These are phyloP conservation scores for Penicillium capsulatum DNA, from an alignment of 2,329 filamentous ascomycete genomes.

Conservation along the genomic window DNA sequence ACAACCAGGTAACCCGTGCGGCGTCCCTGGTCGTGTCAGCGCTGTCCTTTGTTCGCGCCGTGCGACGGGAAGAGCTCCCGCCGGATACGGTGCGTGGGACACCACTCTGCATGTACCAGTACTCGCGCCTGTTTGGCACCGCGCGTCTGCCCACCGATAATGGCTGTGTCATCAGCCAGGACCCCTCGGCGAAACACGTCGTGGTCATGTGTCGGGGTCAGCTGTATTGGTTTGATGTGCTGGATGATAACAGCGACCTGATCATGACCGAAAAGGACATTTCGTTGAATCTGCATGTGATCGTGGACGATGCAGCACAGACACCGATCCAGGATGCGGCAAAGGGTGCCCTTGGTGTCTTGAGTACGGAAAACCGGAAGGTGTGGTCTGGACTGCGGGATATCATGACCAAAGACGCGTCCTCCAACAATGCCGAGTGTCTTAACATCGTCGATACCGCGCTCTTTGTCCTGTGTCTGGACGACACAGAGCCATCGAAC, in stretches of 20 bases:
- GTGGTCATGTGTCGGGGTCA: constrained; percentile 92
- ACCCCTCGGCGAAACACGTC: constrained; percentile 86
- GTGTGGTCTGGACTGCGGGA: constrained; percentile 91
- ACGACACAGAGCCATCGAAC: constrained; percentile 80
- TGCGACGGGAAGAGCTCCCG: constrained; percentile 85
- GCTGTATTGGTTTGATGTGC: constrained; percentile 97
- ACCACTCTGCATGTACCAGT: constrained; percentile 97
- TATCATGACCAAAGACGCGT: constrained; percentile 76
- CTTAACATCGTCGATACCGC: constrained; percentile 94
- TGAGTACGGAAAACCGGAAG: constrained; percentile 95
- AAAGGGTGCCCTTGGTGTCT: constrained; percentile 87
- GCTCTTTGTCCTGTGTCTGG: constrained; percentile 85
- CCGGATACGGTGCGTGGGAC: constrained; percentile 80
- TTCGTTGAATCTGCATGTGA: constrained; percentile 82
- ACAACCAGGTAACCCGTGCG: constrained; percentile 92
- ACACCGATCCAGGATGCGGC: constrained; percentile 90
- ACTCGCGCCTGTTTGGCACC: constrained; percentile 90
- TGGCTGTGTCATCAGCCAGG: constrained; percentile 93
- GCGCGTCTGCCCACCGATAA: constrained; percentile 90
- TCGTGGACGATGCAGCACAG: constrained; percentile 83
- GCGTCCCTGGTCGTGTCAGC: constrained; percentile 88
- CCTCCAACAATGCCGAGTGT: constrained; percentile 92
- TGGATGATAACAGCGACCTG: constrained; percentile 88
- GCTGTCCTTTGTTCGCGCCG: constrained; percentile 85
- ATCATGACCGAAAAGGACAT: constrained; percentile 98